Base-by-base conservation (phyloP, 2,329 filamentous ascomycete genomes). In the Blumeriella jaapii region DNA sequence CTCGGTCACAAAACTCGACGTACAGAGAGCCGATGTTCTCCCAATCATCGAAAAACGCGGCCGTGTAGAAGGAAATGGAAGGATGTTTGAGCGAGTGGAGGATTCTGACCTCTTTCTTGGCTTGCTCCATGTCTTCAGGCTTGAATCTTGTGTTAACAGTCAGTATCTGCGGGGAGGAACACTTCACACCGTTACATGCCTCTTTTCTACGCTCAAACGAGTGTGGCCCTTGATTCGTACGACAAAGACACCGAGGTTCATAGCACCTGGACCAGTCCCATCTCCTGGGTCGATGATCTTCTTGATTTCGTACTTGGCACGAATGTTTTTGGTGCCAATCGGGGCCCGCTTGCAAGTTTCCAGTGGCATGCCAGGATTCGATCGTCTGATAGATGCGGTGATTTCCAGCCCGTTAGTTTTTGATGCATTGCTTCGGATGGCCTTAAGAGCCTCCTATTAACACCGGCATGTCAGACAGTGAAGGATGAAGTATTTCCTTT, bases 1-100 rank as follows among this genome's bases (percentile, higher is more conserved):
- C 51, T 29, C 44, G 35, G 19, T 54, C 49, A 16, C 51, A 54
- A 16, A 53, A 52, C 15, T 54, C 51, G 15, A 54, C 42, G 12
- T 47, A 53, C 4, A 53, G 23, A 1, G 50, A 52, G 19, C 41
- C 44, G 4, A 29, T 18, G 14, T 23, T n/a, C 12, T 25, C 34
- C 10, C 26, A 13, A 2, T 27, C 27, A 7, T 24, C 35, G 16
- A 50, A 42, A 24, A 51, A 54, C 2, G 35, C 46, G 6, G 41
- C 38, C 3, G 34, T 42, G 15, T 46, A 51, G n/a, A 37, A 36
- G 1, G 46, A 45, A 2, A 53, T 22, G n/a, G 44, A 40, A n/a
- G 19, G 14, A 31, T 50, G 49, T 6, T 36, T 45, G 3, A 50
- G 28, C 15, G 38, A 29, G 7, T 40, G 44, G n/a, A 51, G 31